Conservation (phyloP, 768 basidiomycete genomes). For the Leucosporidium yakuticum region DNA sequence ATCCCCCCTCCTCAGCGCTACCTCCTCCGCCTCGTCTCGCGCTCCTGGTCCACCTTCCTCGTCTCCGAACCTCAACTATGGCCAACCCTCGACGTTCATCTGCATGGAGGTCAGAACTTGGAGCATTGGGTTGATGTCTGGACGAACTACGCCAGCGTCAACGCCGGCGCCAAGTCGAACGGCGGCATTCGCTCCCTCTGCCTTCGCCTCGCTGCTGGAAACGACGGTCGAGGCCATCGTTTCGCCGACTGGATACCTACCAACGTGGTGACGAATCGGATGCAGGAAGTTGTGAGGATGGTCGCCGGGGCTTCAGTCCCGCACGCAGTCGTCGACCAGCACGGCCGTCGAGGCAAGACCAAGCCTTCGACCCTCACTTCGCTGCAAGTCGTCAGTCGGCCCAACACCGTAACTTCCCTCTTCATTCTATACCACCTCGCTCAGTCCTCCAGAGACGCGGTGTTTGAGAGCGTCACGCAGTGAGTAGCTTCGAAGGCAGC, state of each 20-base stretch:
- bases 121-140: background rate
- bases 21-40: constrained; percentile 14
- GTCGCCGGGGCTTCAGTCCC: background rate
- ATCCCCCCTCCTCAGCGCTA: background rate
- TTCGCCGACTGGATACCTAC: background rate
- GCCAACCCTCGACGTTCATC: background rate
- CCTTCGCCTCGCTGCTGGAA: background rate
- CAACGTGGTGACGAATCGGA: too few relatives aligned
- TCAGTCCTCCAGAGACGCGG: accelerated
- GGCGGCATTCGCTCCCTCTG: constrained; percentile 2
- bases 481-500: background rate
- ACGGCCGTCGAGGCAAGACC: background rate
- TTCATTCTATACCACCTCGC: background rate
- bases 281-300: too few relatives aligned
- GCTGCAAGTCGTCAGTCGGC: background rate
- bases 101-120: background rate
- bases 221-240: background rate
- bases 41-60: constrained; percentile 17
- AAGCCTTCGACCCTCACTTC: background rate
- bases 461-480: constrained; percentile 2
- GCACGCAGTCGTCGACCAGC: background rate
- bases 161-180: background rate
- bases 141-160: constrained; percentile 2
- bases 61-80: constrained; percentile 21
- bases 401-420: background rate